A percentile compares a stretch with the other conserved stretches of the same genome.
Evolutionary conservation across 208 protist genomes (phyloP).

Genomic region (Trypanosoma congolense): DNA sequence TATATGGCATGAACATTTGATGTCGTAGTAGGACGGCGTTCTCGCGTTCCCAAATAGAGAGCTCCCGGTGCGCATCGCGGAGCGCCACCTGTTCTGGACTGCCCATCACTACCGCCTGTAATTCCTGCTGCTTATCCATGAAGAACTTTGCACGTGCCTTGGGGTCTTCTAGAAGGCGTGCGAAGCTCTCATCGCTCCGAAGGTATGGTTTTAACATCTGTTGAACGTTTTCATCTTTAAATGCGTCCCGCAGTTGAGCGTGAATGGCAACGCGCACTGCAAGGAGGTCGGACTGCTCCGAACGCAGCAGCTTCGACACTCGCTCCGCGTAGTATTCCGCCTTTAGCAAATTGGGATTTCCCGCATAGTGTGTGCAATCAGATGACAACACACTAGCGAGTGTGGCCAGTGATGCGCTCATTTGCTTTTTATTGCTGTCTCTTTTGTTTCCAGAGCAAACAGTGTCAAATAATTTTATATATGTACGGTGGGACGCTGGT

Average conservation of each 20-base stretch:
- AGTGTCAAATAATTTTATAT: too few species aligned
- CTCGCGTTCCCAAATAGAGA: constrained; percentile 71
- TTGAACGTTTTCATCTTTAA: constrained; percentile 53
- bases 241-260: constrained; percentile 69
- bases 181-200: constrained; percentile 38
- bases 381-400: constrained; percentile 56
- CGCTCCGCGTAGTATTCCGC: constrained; percentile 40
- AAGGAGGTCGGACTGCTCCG: constrained; percentile 54
- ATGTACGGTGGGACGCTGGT: too few species aligned
- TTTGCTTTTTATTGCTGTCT: too few species aligned
- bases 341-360: constrained; percentile 51
- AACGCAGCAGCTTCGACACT: constrained; percentile 41
- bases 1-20: constrained; percentile 84
- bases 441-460: too few species aligned
- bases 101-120: constrained; percentile 57
- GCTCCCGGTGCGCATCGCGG: constrained; percentile 67
- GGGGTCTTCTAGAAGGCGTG: constrained; percentile 39
- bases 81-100: constrained; percentile 57
- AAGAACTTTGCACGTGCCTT: constrained; percentile 76
- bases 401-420: constrained; percentile 53
- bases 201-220: constrained; percentile 54
- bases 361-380: constrained; percentile 76
- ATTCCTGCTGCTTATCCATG: constrained; percentile 57
- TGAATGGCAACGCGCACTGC: constrained; percentile 69
- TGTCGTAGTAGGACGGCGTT: constrained; percentile 79